Base-by-base conservation (phyloP, 371 early-diverging fungal genomes). In the Conidiobolus incongruus region DNA sequence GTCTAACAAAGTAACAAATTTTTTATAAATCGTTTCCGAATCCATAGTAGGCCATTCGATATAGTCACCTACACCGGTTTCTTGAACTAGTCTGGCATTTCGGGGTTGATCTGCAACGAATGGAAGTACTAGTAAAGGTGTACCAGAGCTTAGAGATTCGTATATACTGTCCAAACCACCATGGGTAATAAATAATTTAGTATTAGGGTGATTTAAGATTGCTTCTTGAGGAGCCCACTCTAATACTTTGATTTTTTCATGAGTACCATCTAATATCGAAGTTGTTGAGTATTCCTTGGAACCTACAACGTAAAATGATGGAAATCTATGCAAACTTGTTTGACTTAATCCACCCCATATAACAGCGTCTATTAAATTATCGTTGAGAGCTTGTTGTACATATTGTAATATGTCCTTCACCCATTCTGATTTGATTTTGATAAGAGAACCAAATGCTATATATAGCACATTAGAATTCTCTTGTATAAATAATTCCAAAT, bases 211-310 rank as follows among this genome's bases (percentile, higher is more conserved):
- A 15, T 40, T 33, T 19, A 47, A 23, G 10, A 47, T 31, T 10
- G 35, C 34, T 3, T 22, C 38, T 26, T 47, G 47, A 2, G 47
- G 47, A 11, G 47, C 47, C 34, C 40, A 28, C n/a, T 30, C 20
- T 2, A 46, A 21, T 12, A 46, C 17, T 10, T 37, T 37, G n/a
- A 46, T 30, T n/a, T 15, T 19, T 5, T 34, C 5, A 38, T 46
- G 38, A 13, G n/a, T 13, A 12, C 20, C 38, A 15, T 21, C 28
- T 17, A 34, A 37, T 37, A 38, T 26, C 3, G 26, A 26, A 26
- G 3, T 8, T 26, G 26, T 26, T 4, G 26, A 26, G 8, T 26
- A 26, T 8, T 26, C 26, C 3, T 4, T 26, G 8, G 3, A 4
- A 8, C 8, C 26, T 4, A 26, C 26, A 26, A 8, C 8, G 26